phyloP scores from a whole-genome alignment of 2,329 filamentous ascomycete species.

The Botrytis sinoallii region DNA sequence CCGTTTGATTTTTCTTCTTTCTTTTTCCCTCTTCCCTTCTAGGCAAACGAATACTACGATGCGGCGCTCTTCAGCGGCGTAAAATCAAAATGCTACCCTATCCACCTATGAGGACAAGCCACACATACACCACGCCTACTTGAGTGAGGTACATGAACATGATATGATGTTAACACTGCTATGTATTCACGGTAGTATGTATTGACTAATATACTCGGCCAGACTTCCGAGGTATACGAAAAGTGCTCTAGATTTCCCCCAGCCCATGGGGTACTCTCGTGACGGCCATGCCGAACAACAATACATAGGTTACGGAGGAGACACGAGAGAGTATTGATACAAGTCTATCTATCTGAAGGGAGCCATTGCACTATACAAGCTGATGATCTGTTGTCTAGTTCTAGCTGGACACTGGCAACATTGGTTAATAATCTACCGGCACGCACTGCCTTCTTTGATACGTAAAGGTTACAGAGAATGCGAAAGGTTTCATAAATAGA shows the following conservation, averaged over 20 bases:
- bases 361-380: not conserved
- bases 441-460: not conserved
- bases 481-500: not conserved
- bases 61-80: slow-evolving; percentile 14
- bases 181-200: not conserved
- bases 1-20: not conserved
- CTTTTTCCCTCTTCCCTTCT: not conserved
- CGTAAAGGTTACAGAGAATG: not conserved
- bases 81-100: not conserved
- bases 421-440: not conserved
- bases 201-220: not conserved
- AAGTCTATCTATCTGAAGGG: not conserved
- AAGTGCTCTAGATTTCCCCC: not conserved
- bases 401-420: not conserved
- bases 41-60: not conserved
- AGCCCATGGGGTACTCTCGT: not conserved
- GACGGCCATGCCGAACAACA: not conserved
- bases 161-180: not conserved
- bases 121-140: slow-evolving; percentile 4
- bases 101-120: slow-evolving; percentile 8
- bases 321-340: not conserved
- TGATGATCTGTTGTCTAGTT: not conserved
- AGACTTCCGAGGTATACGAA: not conserved
- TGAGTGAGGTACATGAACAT: slow-evolving; percentile 6
- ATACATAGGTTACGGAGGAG: not conserved